Conservation (phyloP, 768 basidiomycete species). For the Austroboletus eburneus region DNA sequence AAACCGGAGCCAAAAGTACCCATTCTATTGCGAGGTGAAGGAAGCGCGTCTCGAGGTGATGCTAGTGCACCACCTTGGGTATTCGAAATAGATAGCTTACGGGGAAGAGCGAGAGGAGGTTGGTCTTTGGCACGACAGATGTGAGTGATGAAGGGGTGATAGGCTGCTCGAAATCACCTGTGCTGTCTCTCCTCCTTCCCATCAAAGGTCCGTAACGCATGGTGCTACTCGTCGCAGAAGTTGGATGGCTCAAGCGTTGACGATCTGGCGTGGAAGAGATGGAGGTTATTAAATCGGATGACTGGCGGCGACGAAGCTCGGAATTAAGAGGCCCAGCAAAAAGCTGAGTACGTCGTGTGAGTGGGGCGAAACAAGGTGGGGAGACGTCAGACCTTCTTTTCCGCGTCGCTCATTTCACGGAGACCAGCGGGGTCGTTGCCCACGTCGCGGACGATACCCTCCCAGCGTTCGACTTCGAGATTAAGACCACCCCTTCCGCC, state of each 20-base stretch:
- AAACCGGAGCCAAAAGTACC: conserved; percentile 57
- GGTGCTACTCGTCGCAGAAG: conserved; percentile 47
- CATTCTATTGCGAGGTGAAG: conserved; percentile 63
- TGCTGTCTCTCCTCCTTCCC: conserved; percentile 62
- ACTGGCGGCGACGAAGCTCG: conserved; percentile 81
- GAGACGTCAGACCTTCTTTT: conserved; percentile 69
- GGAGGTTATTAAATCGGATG: conserved; percentile 65
- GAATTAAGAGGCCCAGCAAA: conserved; percentile 81
- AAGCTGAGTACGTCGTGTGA: conserved; percentile 49
- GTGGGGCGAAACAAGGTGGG: conserved; percentile 12
- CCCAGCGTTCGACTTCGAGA: conserved; percentile 85
- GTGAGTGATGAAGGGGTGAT: conserved; percentile 5
- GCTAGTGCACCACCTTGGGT: conserved; percentile 45
- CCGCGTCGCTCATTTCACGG: conserved; percentile 75
- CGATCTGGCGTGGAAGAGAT: conserved; percentile 57
- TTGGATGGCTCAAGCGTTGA: conserved; percentile 50
- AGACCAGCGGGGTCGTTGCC: conserved; percentile 68
- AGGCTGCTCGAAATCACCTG: conserved; percentile 41
- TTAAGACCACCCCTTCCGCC: conserved; percentile 70
- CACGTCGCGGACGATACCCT: conserved; percentile 79
- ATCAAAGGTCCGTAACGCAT: conserved; percentile 58
- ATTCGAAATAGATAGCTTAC: conserved; percentile 67
- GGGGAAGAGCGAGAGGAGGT: conserved; percentile 48
- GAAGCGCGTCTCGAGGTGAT: conserved; percentile 57
- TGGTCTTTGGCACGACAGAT: conserved; percentile 45